These are phyloP conservation scores for Linanthus parryae DNA, from an alignment of 148 eudicot species.

Conservation along the genomic window DNA sequence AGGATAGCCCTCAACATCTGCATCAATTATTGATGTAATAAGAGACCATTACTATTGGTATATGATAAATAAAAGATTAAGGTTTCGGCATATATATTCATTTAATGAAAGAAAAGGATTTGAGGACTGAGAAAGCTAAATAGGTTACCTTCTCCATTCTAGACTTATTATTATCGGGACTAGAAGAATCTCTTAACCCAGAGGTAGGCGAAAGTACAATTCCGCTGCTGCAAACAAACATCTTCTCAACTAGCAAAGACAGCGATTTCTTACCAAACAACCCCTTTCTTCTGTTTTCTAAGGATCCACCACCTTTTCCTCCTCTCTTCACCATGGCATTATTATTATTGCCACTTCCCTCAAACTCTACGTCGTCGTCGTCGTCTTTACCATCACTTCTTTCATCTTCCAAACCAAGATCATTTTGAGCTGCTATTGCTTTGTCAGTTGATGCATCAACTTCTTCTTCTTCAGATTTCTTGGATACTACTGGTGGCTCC, in stretches of 20 bases:
- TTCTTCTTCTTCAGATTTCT: conserved; percentile 12
- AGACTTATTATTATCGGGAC: conserved; percentile 37
- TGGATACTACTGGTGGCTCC: conserved; percentile 19
- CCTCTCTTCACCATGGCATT: conserved; percentile 26
- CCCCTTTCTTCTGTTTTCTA: no score
- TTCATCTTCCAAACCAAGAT: conserved; percentile 12
- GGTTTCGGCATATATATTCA: not conserved
- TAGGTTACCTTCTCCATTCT: conserved; percentile 68
- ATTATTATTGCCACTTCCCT: conserved; percentile 10
- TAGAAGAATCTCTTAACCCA: conserved; percentile 48
- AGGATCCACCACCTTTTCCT: conserved; percentile 14
- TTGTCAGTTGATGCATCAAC: conserved; percentile 8
- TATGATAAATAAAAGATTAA: not conserved
- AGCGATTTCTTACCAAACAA: conserved; percentile 53
- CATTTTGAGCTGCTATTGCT: conserved; percentile 12
- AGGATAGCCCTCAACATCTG: conserved; percentile 60
- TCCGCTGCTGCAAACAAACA: conserved; percentile 39
- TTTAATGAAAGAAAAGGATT: not conserved
- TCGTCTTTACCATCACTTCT: not conserved
- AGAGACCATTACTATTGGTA: not conserved
- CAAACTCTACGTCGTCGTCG: conserved; percentile 12
- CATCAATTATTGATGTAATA: not conserved
- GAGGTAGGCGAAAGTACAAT: conserved; percentile 26
- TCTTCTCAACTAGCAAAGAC: conserved; percentile 63
- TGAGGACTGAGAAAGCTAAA: no score